phyloP scores from a whole-genome alignment of 352 stramenopile genomes.

The Phytophthora sansomeana region DNA sequence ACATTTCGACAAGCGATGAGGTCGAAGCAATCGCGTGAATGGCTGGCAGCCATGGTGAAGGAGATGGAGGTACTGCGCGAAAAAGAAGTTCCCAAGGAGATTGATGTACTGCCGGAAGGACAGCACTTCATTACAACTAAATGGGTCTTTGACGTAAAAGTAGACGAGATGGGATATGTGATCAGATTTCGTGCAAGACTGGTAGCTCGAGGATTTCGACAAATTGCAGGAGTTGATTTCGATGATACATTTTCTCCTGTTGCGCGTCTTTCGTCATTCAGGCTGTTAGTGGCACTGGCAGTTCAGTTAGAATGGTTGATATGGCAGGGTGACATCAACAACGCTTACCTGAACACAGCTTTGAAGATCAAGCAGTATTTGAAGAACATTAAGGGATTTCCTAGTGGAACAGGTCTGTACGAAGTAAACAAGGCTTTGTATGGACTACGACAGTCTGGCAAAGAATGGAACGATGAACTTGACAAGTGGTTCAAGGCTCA shows the following conservation, averaged over 20 bases:
- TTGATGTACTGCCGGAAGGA: constrained; percentile 1
- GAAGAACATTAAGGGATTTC: not conserved
- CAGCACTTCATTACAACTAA: constrained; percentile 6
- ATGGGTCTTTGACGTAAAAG: constrained; percentile 9
- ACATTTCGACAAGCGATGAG: not conserved
- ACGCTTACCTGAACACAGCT: constrained; percentile 17
- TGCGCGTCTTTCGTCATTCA: not conserved
- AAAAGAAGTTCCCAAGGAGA: not conserved
- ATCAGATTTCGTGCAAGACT: not conserved
- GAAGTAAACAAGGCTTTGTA: too few species aligned
- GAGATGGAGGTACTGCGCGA: not conserved
- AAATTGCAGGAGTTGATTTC: not conserved
- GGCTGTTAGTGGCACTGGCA: not conserved
- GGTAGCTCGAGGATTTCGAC: not conserved
- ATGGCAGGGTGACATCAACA: constrained; percentile 17
- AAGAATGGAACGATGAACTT: too few species aligned
- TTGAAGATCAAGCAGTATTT: constrained; percentile 13
- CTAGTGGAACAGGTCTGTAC: not conserved
- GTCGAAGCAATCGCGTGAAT: not conserved
- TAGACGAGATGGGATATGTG: not conserved
- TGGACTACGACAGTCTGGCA: too few species aligned
- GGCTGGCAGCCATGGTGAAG: not conserved
- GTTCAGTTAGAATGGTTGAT: not conserved
- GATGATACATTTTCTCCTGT: not conserved
- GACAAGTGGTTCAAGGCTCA: not conserved